phyloP scores from a whole-genome alignment of 768 basidiomycete species.

The Panellus pusillus region DNA sequence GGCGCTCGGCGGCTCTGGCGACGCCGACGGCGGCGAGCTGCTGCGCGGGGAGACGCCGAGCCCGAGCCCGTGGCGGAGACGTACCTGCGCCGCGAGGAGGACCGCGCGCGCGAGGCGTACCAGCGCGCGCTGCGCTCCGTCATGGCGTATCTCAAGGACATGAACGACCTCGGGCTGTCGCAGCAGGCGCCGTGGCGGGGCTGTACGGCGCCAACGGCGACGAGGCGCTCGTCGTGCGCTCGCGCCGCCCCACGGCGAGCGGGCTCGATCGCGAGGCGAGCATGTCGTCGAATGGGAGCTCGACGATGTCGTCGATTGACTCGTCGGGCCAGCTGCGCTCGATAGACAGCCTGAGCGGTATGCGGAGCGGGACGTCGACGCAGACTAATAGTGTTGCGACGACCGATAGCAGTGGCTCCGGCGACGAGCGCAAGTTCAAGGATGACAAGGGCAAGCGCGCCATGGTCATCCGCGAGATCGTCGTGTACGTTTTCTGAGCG shows the following conservation, averaged over 20 bases:
- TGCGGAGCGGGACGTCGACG: slow-evolving; percentile 59
- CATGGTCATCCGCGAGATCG: slow-evolving; percentile 86
- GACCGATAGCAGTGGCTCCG: slow-evolving; percentile 73
- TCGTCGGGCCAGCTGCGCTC: slow-evolving; percentile 61
- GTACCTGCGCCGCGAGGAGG: slow-evolving; percentile 64
- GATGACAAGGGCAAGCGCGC: slow-evolving; percentile 85
- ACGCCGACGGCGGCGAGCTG: slow-evolving; percentile 29
- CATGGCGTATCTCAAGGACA: slow-evolving; percentile 94
- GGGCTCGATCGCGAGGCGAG: slow-evolving; percentile 61
- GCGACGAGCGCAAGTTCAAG: slow-evolving; percentile 86
- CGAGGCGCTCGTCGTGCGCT: slow-evolving; percentile 43
- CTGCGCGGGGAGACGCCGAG: slow-evolving; percentile 38
- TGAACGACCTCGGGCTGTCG: slow-evolving; percentile 84
- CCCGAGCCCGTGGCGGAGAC: slow-evolving; percentile 42
- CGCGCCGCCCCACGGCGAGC: slow-evolving; percentile 68
- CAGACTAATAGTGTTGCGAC: slow-evolving; percentile 74
- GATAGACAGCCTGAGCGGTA: slow-evolving; percentile 57
- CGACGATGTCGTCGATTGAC: slow-evolving; percentile 39
- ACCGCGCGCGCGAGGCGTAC: slow-evolving; percentile 68
- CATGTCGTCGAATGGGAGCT: slow-evolving; percentile 48
- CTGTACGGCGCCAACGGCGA: slow-evolving; percentile 57
- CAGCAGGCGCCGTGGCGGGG: slow-evolving; percentile 59
- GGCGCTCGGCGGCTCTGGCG: slow-evolving; percentile 36
- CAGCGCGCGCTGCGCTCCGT: slow-evolving; percentile 83
- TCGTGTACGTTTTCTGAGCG: slow-evolving; percentile 59